Base-by-base conservation (phyloP, 2,329 filamentous ascomycete species). In the Apiospora koreana region DNA sequence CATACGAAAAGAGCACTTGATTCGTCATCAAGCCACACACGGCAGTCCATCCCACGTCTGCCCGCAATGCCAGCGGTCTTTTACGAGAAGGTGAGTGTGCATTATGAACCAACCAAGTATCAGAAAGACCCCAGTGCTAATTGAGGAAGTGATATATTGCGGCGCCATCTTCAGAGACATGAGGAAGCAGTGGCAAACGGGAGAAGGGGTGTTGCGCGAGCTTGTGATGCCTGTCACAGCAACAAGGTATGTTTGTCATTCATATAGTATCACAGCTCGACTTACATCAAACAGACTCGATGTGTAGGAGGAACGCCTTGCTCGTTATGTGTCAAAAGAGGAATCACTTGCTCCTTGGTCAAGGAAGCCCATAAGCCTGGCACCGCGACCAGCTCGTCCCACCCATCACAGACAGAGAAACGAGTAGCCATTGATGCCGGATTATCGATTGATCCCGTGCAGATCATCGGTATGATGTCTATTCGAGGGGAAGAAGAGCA, bases 1-100 rank as follows among this genome's bases (percentile, higher is more conserved):
- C 41, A 64, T 64, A 43, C 12, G 69, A 8, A 70, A 70, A 41
- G 65, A 70, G n/a, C 69, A 70, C 62, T n/a, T 70, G 23, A 43
- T 54, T 35, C 65, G 69, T 12, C 69, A 70, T 25, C 69, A 70
- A 48, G 65, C 69, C 43, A 21, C 48, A 21, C 69, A 70, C n/a
- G 14, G 65, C 41, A 42, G n/a, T 14, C 18, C 10, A 2, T 41
- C 69, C 28, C 65, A 70, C 38, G 54, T 62, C 1, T 70, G 69
- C 8, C 65, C 41, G 8, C 38, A 68, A 6, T 70, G 69, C 31
- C 50, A 48, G 14, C 54, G 65, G 31, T 43, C 69, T 21, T 70
- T 70, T 42, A 70, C 65, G 18, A 48, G 65, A 18, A 48, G 41
- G 69, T 70, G 10, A 65, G 69, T 54, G 21, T 23, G 9, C 8